phyloP scores from a whole-genome alignment of 306 rosid species.

The Crotalaria pallida region DNA sequence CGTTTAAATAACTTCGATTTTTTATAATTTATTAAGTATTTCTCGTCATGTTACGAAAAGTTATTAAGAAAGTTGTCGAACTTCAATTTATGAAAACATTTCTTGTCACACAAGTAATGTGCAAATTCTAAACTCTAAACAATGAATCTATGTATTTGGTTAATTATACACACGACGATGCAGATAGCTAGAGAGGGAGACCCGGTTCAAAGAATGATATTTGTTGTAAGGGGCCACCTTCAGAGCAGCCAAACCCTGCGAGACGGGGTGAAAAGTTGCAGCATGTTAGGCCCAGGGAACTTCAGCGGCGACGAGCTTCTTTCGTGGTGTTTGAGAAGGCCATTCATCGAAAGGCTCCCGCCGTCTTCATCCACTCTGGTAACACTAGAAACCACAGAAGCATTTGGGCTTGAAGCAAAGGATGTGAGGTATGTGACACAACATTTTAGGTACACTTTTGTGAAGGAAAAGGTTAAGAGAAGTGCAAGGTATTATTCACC shows the following conservation, averaged over 20 bases:
- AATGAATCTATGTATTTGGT: not conserved
- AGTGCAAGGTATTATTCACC: conserved; percentile 93
- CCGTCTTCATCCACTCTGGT: conserved; percentile 67
- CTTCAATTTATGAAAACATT: no score
- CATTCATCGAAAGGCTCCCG: conserved; percentile 72
- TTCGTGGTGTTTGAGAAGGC: conserved; percentile 84
- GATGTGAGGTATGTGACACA: conserved; percentile 91
- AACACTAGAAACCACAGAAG: conserved; percentile 80
- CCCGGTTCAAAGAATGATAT: conserved; percentile 89
- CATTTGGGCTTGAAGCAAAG: conserved; percentile 73
- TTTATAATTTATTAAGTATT: no score
- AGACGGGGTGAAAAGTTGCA: conserved; percentile 82
- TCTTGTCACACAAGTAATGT: not conserved
- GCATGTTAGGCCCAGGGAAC: conserved; percentile 94
- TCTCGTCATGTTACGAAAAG: no score
- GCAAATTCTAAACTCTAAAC: not conserved
- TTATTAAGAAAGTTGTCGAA: no score
- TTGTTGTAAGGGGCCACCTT: conserved; percentile 91
- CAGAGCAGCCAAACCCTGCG: conserved; percentile 82
- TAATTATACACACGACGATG: not conserved
- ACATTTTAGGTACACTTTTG: conserved; percentile 87
- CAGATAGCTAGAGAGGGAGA: conserved; percentile 85
- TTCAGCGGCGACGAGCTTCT: conserved; percentile 92
- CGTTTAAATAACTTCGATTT: no score
- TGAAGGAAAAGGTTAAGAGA: conserved; percentile 81